A percentile compares a stretch with the other conserved stretches of the same genome.
These are phyloP conservation scores for Fusarium liriodendri DNA, from an alignment of 2,329 filamentous ascomycete species.

Conservation along the genomic window DNA sequence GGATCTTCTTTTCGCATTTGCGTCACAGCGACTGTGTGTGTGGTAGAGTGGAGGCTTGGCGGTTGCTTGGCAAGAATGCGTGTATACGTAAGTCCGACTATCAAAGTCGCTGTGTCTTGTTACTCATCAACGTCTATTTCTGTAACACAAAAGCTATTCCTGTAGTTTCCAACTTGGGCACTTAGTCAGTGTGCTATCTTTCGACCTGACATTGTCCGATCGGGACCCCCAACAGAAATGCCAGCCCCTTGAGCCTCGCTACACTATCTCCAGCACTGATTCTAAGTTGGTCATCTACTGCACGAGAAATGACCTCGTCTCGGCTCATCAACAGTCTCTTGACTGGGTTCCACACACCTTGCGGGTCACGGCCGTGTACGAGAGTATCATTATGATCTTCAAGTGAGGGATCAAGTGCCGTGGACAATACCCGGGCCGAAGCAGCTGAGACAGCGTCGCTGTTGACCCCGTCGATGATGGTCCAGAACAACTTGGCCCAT, in stretches of 20 bases:
- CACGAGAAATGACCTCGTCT: constrained; percentile 11
- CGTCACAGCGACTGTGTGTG: constrained; percentile 12
- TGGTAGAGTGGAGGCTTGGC: constrained; percentile 7
- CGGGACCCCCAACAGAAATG: constrained; percentile 39
- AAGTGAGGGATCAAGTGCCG: background rate
- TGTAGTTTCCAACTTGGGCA: background rate
- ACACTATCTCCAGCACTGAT: constrained; percentile 38
- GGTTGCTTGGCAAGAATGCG: constrained; percentile 16
- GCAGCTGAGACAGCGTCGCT: constrained; percentile 4
- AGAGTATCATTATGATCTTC: background rate
- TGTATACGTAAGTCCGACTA: background rate
- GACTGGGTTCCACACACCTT: constrained; percentile 8
- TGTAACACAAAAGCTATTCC: background rate
- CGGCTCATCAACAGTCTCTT: constrained; percentile 19
- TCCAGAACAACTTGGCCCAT: constrained; percentile 46
- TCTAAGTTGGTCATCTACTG: constrained; percentile 28
- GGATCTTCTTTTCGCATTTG: constrained; percentile 21
- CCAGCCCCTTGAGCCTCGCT: constrained; percentile 41
- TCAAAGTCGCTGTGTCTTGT: background rate
- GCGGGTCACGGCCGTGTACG: background rate
- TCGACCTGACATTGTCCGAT: constrained; percentile 3
- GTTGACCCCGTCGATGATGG: constrained; percentile 8
- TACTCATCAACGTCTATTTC: background rate
- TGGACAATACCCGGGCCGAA: constrained; percentile 4
- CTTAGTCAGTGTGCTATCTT: background rate